phyloP scores from a whole-genome alignment of 2,329 filamentous ascomycete species.

The Coleophoma crateriformis region DNA sequence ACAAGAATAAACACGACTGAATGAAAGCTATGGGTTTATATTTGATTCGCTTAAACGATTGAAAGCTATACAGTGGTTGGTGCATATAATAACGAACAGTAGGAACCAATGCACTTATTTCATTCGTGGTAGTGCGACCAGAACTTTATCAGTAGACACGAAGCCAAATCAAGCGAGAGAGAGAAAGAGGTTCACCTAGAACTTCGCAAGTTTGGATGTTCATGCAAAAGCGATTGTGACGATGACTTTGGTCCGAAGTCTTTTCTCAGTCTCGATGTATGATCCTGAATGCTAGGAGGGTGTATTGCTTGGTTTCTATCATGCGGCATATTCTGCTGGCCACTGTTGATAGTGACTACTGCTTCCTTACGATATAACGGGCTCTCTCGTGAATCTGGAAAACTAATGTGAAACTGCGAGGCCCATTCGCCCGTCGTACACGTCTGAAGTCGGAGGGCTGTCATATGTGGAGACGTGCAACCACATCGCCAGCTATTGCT shows the following conservation, averaged over 20 bases:
- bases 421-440: constrained; percentile 9
- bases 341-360: constrained; percentile 1
- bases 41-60: too few species aligned
- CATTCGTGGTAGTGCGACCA: too few species aligned
- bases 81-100: too few species aligned
- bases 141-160: too few species aligned
- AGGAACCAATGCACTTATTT: too few species aligned
- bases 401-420: constrained; percentile 11
- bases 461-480: constrained; percentile 11
- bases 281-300: not conserved
- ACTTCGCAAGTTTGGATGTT: not conserved
- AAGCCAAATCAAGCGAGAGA: too few species aligned
- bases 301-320: too few species aligned
- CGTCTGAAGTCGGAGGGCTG: constrained; percentile 14
- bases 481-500: constrained; percentile 16
- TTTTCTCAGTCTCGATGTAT: constrained; percentile 7
- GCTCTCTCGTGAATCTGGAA: constrained; percentile 2
- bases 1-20: too few species aligned
- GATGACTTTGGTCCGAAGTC: constrained; percentile 7
- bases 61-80: too few species aligned
- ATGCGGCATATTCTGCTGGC: too few species aligned
- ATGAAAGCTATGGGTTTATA: too few species aligned
- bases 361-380: not conserved
- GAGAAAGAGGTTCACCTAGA: not conserved
- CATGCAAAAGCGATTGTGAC: not conserved